Conservation (phyloP, 2,329 filamentous ascomycete genomes). For the Talaromyces rugulosus region DNA sequence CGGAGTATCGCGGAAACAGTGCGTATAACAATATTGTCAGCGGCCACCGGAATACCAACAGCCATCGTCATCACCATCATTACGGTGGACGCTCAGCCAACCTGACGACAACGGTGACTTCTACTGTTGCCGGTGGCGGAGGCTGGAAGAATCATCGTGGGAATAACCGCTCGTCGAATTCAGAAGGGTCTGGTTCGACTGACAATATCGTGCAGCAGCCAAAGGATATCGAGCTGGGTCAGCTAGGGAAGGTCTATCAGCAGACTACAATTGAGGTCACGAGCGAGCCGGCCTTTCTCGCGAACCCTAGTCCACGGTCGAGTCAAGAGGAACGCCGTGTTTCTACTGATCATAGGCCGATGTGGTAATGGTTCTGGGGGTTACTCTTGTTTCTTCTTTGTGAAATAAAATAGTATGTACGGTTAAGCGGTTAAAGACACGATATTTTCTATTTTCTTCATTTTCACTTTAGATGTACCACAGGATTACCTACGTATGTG, state of each 20-base stretch:
- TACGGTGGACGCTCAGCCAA: constrained; percentile 9
- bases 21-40: constrained; percentile 7
- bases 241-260: constrained; percentile 39
- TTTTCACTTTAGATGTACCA: not conserved
- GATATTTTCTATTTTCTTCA: not conserved
- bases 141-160: not conserved
- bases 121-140: constrained; percentile 8
- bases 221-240: constrained; percentile 27
- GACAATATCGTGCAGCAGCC: constrained; percentile 36
- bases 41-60: not conserved
- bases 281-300: constrained; percentile 2
- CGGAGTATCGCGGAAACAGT: constrained; percentile 36
- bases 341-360: not conserved
- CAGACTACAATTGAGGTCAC: constrained; percentile 43
- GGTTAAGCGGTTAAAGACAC: not conserved
- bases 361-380: not conserved
- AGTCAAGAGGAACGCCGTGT: not conserved
- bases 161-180: constrained; percentile 22
- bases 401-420: not conserved
- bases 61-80: constrained; percentile 26
- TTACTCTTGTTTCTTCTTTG: not conserved
- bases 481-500: not conserved
- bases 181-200: constrained; percentile 27
- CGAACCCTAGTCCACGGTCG: not conserved
- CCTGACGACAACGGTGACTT: constrained; percentile 21